Conservation (phyloP, 2,329 filamentous ascomycete species). For the Ceratocystiopsis minuta region DNA sequence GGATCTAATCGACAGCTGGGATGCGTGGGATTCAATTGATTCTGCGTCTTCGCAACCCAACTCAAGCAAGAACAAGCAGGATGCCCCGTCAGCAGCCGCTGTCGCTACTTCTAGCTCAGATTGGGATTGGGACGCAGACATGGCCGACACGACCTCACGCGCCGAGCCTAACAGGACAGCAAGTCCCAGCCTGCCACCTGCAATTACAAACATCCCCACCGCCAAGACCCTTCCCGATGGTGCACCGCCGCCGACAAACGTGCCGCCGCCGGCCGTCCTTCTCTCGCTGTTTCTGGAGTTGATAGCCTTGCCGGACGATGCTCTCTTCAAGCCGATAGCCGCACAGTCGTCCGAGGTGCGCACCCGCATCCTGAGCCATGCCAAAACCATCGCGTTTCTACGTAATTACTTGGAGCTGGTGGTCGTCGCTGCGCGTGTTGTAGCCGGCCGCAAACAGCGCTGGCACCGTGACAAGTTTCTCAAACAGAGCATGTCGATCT, state of each 20-base stretch:
- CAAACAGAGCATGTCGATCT: slow-evolving; percentile 77
- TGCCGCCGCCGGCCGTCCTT: slow-evolving; percentile 73
- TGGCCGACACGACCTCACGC: slow-evolving; percentile 15
- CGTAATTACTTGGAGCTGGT: slow-evolving; percentile 44
- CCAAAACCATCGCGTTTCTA: slow-evolving; percentile 44
- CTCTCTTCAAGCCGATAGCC: slow-evolving; percentile 47
- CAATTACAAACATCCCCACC: slow-evolving; percentile 2
- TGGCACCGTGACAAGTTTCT: slow-evolving; percentile 84
- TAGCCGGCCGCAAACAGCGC: slow-evolving; percentile 67
- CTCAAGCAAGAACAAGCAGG: slow-evolving; percentile 4
- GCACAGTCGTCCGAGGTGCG: slow-evolving; percentile 38
- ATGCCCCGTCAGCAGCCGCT: background rate
- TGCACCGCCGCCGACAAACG: slow-evolving; percentile 55
- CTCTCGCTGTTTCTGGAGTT: slow-evolving; percentile 59
- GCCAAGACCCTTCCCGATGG: slow-evolving; percentile 14
- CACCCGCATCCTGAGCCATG: slow-evolving; percentile 44
- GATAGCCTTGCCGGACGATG: slow-evolving; percentile 44
- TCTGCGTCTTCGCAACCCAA: background rate
- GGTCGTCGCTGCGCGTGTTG: slow-evolving; percentile 56
- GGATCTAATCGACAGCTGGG: slow-evolving; percentile 20
- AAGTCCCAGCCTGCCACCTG: background rate
- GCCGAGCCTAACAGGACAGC: background rate
- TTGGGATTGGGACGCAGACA: slow-evolving; percentile 30
- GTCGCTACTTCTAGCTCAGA: slow-evolving; percentile 6
- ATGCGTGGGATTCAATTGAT: slow-evolving; percentile 1